Evolutionary conservation across 495 filamentous ascomycete species (phyloP).

Genomic region (Penicillium canescens): DNA sequence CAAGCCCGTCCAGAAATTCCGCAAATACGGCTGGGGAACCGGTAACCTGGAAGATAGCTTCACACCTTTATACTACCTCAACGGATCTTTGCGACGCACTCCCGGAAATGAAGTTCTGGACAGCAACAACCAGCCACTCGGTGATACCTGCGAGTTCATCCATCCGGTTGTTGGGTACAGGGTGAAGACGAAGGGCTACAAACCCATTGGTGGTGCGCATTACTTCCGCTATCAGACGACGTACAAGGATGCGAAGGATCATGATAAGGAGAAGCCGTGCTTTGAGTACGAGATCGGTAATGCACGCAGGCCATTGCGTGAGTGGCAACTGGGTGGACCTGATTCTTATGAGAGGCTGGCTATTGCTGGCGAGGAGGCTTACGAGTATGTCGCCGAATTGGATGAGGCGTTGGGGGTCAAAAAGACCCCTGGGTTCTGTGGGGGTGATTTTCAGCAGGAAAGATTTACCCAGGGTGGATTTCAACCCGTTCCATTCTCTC

Average conservation of each 20-base stretch:
- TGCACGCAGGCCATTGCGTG: conserved; percentile 5
- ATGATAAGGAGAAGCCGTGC: background rate
- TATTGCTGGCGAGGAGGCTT: conserved; percentile 16
- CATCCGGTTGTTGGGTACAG: conserved; percentile 23
- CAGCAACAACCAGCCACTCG: conserved; percentile 5
- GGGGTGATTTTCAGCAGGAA: background rate
- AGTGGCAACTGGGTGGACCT: conserved; percentile 22
- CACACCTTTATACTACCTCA: conserved; percentile 20
- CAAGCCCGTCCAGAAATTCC: background rate
- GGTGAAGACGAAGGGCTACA: conserved; percentile 9
- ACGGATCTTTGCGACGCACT: conserved; percentile 16
- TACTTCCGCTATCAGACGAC: background rate
- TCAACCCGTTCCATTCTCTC: too few species aligned
- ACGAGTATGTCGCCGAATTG: conserved; percentile 20
- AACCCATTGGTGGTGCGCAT: conserved; percentile 6
- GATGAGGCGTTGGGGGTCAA: conserved; percentile 14
- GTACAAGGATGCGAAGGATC: conserved; percentile 9
- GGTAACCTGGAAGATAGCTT: conserved; percentile 18
- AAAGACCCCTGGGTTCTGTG: conserved; percentile 10
- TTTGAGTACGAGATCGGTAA: conserved; percentile 18
- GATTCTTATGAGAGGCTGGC: conserved; percentile 23
- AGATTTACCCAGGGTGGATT: too few species aligned
- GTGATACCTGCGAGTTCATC: conserved; percentile 15
- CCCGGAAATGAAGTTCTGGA: conserved; percentile 12
- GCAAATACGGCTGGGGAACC: conserved; percentile 19